Evolutionary conservation across 192 early-diverging fungal genomes (phyloP), one percentile per base, ranked within the genome.

Genomic region (Allomyces macrogynus): DNA sequence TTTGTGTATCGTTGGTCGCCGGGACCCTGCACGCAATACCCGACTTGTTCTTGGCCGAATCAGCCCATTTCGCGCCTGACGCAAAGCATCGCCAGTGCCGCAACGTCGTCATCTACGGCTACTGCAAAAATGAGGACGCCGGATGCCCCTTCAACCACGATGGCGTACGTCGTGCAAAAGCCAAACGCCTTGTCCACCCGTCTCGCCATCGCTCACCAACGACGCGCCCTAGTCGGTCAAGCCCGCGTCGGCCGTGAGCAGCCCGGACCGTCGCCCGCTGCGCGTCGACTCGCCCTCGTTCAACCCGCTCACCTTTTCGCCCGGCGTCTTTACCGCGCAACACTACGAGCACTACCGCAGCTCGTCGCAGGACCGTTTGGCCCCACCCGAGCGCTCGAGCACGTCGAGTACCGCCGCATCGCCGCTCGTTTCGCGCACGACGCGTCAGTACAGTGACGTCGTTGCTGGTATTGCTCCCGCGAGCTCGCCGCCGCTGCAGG

Each of bases 121-220:
- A 77, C 65, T 92, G 89, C 75, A 88, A 90, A 70, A 89, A 75
- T 67, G 88, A 92, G 74, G 76, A 77, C 66, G 83, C 82, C 63
- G 88, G 89, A 4, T 92, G 89, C 72, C 84, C 87, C 74, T 92
- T 87, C 73, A 87, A 81, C 67, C 89, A 92, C 67, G 84, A 87
- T 43, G 66, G 68, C 49, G 86, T 85, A 78, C 71, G 76, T 66
- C n/a, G 23, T 61, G 68, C 70, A 16, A 68, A 64, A 27, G 26
- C 63, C 26, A 43, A 57, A 5, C 23, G 7, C 32, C 26, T 7
- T 40, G 3, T 40, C 32, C 26, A 4, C 26, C 26, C 1, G 26
- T 40, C 7, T 3, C 32, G 32, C 3, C 4, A 8, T 8, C 8
- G 32, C 32, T 40, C 4, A 40, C 32, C 32, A 40, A 40, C 0